phyloP scores from a whole-genome alignment of 805 yeast species.

The Saccharomycopsis schoenii region DNA sequence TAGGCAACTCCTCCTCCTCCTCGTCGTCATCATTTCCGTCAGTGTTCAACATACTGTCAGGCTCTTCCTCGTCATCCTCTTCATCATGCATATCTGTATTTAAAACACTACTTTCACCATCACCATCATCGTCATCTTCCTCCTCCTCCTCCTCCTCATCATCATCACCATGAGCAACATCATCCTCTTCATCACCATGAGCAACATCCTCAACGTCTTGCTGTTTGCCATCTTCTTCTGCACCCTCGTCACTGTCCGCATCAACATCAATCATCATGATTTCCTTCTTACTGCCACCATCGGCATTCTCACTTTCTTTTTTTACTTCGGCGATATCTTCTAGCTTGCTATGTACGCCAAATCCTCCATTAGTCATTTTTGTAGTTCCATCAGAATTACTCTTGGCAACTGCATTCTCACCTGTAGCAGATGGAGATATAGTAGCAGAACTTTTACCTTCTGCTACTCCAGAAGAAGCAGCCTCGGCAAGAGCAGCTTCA shows the following conservation, averaged over 20 bases:
- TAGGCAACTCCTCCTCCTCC: neutral
- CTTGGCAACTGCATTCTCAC: neutral
- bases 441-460: constrained; percentile 21
- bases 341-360: neutral
- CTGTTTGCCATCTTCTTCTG: neutral
- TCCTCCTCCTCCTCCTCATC: neutral
- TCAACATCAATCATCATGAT: neutral
- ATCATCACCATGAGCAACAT: neutral
- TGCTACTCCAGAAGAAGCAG: constrained; percentile 18
- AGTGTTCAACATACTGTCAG: neutral
- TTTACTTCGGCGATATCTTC: neutral
- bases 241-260: neutral
- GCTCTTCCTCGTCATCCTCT: neutral
- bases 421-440: neutral
- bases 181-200: neutral
- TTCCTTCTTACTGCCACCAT: neutral
- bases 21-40: neutral
- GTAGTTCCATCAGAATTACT: neutral
- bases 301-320: neutral
- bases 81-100: neutral
- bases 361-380: neutral
- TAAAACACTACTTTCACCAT: neutral
- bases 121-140: neutral
- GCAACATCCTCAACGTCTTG: neutral
- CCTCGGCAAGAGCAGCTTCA: constrained; percentile 2